Conservation (phyloP, 139 green algal genomes). For the Pseudopediastrum boryanum region DNA sequence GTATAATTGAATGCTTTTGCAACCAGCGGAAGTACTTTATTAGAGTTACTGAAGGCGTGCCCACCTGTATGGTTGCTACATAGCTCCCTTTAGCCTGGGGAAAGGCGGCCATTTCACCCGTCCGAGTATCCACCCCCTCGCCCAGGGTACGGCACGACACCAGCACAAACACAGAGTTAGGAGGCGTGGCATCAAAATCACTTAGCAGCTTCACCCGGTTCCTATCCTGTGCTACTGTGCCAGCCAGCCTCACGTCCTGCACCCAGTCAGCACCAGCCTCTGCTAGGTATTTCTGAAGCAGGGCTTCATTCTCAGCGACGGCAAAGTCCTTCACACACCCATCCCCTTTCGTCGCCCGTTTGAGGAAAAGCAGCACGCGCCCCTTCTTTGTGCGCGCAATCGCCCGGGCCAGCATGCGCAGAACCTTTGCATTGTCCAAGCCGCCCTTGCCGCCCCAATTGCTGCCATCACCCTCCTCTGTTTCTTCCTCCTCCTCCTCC, state of each 20-base stretch:
- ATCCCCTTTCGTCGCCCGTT: background rate
- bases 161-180: conserved; percentile 14
- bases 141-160: conserved; percentile 1
- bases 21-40: too few relatives aligned
- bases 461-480: background rate
- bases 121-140: conserved; percentile 9
- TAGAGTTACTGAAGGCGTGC: too few relatives aligned
- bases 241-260: background rate
- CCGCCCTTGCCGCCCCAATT: too few relatives aligned
- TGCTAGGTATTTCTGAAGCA: background rate
- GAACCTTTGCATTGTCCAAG: too few relatives aligned
- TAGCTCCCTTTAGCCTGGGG: background rate
- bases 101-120: background rate
- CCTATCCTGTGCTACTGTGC: background rate
- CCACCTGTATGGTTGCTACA: conserved; percentile 2
- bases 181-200: background rate
- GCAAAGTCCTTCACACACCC: background rate
- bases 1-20: too few relatives aligned
- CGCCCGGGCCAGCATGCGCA: background rate
- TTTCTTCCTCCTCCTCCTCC: too few relatives aligned
- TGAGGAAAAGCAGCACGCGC: conserved; percentile 3
- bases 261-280: background rate
- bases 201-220: background rate
- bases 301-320: background rate
- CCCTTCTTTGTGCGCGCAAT: background rate